Base-by-base conservation (phyloP, 768 basidiomycete genomes). In the Termitomyces sp. region DNA sequence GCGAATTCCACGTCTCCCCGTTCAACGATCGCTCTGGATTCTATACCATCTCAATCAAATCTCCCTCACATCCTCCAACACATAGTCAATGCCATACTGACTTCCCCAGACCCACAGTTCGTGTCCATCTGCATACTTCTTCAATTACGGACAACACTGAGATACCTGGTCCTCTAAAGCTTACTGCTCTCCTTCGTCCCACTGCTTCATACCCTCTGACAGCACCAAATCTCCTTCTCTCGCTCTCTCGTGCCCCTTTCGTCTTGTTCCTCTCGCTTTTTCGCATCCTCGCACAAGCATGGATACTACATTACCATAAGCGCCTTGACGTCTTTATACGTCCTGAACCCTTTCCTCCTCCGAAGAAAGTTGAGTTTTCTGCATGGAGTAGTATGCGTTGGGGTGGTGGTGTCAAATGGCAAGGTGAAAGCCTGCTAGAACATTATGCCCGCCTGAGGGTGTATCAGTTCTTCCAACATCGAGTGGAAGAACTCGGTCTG, bases 1-100 rank as follows among this genome's bases (percentile, higher is more conserved):
- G 87, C 26, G 76, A 80, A 59, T 90, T 90, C 66, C 87, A 90
- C 62, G 87, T 90, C 46, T 90, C 87, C 0, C 86, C 88, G 0
- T 89, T 88, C 76, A 90, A 88, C 66, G 84, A 87, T 63, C 78
- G 87, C 4, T 74, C 78, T 24, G 87, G 87, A 0, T 85, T 74
- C 66, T 90, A 89, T 70, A 79, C 72, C 3, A 74, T 87, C 16
- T 77, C 84, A 44, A 64, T 90, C 22, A 72, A 72, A 57, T 65
- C 72, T 12, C 86, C 87, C 4, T 68, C 70, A 43, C 71, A 72
- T 50, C 59, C 77, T 9, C 74, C 74, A 2, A 68, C 64, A 12
- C 55, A 61, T 44, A 29, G 60, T 24, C 36, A 52, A 12, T 14
- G 13, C 20, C 12, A 47, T 26, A 8, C 4, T 14, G 22, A 47